Conservation (phyloP, 352 stramenopile species). For the Phytophthora sansomeana region DNA sequence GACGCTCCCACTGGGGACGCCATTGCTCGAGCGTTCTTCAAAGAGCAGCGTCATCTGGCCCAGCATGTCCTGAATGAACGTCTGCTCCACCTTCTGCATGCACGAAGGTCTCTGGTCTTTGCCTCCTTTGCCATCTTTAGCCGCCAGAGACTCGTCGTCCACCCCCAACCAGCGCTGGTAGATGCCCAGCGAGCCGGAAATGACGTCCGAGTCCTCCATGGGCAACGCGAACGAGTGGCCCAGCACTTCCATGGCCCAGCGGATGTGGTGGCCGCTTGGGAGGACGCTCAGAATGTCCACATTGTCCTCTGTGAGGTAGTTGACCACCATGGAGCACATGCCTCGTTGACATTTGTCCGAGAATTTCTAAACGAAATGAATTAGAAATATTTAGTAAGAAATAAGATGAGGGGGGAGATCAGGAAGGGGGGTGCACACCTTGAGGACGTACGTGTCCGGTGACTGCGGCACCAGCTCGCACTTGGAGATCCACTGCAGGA, state of each 20-base stretch:
- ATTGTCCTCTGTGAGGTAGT: conserved; percentile 64
- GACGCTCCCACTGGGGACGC: conserved; percentile 18
- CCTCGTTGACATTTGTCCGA: conserved; percentile 87
- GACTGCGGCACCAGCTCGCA: conserved; percentile 82
- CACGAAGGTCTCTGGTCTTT: conserved; percentile 69
- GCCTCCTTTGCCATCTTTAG: conserved; percentile 14
- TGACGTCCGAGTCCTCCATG: conserved; percentile 88
- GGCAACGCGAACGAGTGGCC: conserved; percentile 85
- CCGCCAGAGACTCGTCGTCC: conserved; percentile 32
- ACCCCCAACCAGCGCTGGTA: conserved; percentile 88
- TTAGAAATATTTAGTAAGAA: background rate
- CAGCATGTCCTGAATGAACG: conserved; percentile 88
- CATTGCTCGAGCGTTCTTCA: conserved; percentile 65
- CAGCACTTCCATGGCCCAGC: conserved; percentile 88
- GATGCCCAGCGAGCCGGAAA: conserved; percentile 76
- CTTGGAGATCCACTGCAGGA: conserved; percentile 89
- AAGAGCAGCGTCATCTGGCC: conserved; percentile 91
- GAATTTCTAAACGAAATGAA: conserved; percentile 72
- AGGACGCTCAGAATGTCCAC: conserved; percentile 63
- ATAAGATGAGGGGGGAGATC: background rate
- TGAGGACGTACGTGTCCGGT: conserved; percentile 82
- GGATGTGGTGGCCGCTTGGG: conserved; percentile 78
- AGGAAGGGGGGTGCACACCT: conserved; percentile 40
- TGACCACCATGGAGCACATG: conserved; percentile 85
- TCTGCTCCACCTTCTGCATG: conserved; percentile 87